Evolutionary conservation across 345 rosid genomes (phyloP).

Genomic region (Camelina neglecta): DNA sequence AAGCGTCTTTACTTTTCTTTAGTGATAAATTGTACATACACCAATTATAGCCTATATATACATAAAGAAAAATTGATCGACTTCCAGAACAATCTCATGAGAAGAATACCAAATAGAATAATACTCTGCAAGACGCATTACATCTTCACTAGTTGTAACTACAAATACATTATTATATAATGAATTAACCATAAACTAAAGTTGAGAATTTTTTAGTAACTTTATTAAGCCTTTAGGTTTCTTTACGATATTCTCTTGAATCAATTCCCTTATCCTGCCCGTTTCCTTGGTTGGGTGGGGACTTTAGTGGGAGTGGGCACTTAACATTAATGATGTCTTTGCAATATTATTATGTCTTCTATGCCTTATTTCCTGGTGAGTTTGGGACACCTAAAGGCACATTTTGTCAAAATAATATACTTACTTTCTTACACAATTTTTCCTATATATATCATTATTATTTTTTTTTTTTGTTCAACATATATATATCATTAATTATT

Average conservation of each 20-base stretch:
- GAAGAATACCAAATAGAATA: slow-evolving; percentile 21
- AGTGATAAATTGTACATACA: no score
- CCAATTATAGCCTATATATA: no score
- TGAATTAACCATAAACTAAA: slow-evolving; percentile 9
- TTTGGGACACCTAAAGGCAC: slow-evolving; percentile 25
- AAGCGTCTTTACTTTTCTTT: no score
- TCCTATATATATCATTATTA: no score
- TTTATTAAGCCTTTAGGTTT: slow-evolving; percentile 41
- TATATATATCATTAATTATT: background rate
- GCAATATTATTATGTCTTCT: slow-evolving; percentile 5
- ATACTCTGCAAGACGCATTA: slow-evolving; percentile 26
- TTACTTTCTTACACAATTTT: background rate
- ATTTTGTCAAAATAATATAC: slow-evolving; percentile 8
- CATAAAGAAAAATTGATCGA: no score
- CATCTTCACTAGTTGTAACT: slow-evolving; percentile 23
- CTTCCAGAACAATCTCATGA: slow-evolving; percentile 13
- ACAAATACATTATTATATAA: slow-evolving; percentile 10
- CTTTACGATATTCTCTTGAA: slow-evolving; percentile 41
- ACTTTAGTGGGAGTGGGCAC: slow-evolving; percentile 35
- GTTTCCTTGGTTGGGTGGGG: slow-evolving; percentile 25
- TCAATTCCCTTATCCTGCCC: slow-evolving; percentile 38
- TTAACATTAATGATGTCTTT: slow-evolving; percentile 30
- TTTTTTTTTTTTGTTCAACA: no score
- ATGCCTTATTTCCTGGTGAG: slow-evolving; percentile 33
- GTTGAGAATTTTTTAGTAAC: slow-evolving; percentile 19